A percentile compares a stretch with the other conserved stretches of the same genome.
These are phyloP conservation scores for Neurospora sp. DNA, from an alignment of 495 filamentous ascomycete genomes.

Conservation along the genomic window DNA sequence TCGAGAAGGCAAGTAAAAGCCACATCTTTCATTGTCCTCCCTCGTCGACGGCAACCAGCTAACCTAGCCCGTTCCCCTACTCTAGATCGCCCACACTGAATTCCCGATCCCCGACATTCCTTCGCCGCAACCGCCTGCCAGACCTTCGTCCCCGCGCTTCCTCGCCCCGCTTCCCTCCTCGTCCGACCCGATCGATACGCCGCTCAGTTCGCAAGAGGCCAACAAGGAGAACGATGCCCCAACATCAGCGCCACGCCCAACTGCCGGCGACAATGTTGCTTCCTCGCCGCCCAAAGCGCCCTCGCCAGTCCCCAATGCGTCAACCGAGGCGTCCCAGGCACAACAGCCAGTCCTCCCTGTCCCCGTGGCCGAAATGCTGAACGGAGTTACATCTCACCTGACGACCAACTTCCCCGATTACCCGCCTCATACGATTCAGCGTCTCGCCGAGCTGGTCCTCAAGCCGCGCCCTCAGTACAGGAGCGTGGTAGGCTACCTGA, in stretches of 20 bases:
- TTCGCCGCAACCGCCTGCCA: conserved; percentile 18
- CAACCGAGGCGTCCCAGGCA: neutral
- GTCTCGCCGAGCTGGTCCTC: conserved; percentile 83
- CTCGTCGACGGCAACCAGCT: neutral
- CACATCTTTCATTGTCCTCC: neutral
- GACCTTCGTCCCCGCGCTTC: conserved; percentile 31
- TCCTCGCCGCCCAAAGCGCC: conserved; percentile 4
- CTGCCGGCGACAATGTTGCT: conserved; percentile 9
- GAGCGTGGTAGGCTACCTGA: conserved; percentile 71
- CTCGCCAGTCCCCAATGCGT: neutral
- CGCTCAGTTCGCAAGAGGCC: conserved; percentile 33
- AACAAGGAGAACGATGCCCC: conserved; percentile 34
- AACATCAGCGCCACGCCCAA: conserved; percentile 11
- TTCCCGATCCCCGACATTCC: conserved; percentile 35
- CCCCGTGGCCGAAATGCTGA: conserved; percentile 51
- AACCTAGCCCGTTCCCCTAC: neutral
- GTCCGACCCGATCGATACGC: conserved; percentile 31
- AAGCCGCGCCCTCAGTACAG: conserved; percentile 67
- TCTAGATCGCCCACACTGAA: conserved; percentile 30
- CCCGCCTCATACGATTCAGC: conserved; percentile 88
- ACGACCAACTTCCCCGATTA: conserved; percentile 54
- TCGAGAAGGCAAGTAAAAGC: conserved; percentile 25
- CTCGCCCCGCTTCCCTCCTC: conserved; percentile 33
- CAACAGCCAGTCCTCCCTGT: conserved; percentile 42
- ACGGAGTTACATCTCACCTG: conserved; percentile 58